phyloP scores from a whole-genome alignment of 176 grass and related monocot species.

The Microstegium vimineum region DNA sequence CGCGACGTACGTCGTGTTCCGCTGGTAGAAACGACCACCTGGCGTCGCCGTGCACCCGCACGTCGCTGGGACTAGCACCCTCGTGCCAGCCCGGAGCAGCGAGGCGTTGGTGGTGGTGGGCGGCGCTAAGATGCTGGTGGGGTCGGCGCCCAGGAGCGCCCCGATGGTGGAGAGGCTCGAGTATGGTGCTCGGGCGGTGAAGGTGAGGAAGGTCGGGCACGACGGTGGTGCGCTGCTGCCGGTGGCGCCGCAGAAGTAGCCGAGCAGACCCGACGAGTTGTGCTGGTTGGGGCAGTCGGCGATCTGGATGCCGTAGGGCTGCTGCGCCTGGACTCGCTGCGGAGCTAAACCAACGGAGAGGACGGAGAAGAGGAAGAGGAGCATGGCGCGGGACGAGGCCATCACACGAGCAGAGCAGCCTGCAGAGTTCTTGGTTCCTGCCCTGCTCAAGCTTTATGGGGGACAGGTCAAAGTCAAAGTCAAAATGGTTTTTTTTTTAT shows the following conservation, averaged over 20 bases:
- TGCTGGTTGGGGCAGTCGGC: constrained; percentile 26
- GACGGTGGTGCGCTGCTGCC: constrained; percentile 6
- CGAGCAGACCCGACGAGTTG: constrained; percentile 53
- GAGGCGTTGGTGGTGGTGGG: neutral
- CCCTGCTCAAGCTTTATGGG: neutral
- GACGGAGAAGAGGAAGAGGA: neutral
- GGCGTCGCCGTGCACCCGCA: constrained; percentile 46
- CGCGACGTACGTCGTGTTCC: constrained; percentile 45
- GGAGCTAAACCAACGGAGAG: neutral
- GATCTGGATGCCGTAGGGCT: constrained; percentile 35
- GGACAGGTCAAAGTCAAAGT: neutral
- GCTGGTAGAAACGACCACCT: constrained; percentile 49
- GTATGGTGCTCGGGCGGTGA: constrained; percentile 30
- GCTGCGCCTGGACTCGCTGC: constrained; percentile 19
- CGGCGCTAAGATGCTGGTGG: constrained; percentile 7
- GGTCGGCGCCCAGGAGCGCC: constrained; percentile 37
- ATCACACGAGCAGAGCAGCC: constrained; percentile 8
- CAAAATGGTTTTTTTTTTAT: neutral
- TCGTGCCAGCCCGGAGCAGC: constrained; percentile 3
- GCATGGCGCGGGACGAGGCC: neutral
- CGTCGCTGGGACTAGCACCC: constrained; percentile 41
- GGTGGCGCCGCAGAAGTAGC: constrained; percentile 63
- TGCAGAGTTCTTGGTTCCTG: neutral
- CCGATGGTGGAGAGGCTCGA: constrained; percentile 29
- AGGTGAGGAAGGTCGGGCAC: constrained; percentile 69